These are phyloP conservation scores for Hylodesmum podocarpum DNA, from an alignment of 306 rosid genomes.

Conservation along the genomic window DNA sequence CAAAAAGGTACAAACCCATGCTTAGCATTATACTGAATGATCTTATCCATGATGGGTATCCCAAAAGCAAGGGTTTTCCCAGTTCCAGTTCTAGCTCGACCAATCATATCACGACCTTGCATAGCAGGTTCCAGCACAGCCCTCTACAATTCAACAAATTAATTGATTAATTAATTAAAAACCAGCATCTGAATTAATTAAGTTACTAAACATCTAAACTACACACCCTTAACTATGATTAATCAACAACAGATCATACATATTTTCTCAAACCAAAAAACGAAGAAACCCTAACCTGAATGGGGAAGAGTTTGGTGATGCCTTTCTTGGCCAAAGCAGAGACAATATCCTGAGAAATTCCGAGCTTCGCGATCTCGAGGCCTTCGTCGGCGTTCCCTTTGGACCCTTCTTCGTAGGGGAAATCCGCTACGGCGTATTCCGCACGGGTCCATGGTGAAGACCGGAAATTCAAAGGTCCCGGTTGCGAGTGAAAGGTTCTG, in stretches of 20 bases:
- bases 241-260: not conserved
- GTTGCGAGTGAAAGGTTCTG: slow-evolving; percentile 48
- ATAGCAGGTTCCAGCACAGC: slow-evolving; percentile 98
- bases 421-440: slow-evolving; percentile 59
- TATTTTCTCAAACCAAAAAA: not conserved
- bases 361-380: slow-evolving; percentile 76
- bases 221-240: too few species aligned
- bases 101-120: slow-evolving; percentile 99
- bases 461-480: slow-evolving; percentile 52
- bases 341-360: slow-evolving; percentile 71
- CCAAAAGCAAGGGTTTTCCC: slow-evolving; percentile 99
- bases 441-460: slow-evolving; percentile 52
- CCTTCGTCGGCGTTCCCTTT: slow-evolving; percentile 57
- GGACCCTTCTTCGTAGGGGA: slow-evolving; percentile 43
- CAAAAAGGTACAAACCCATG: slow-evolving; percentile 62
- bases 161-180: not conserved
- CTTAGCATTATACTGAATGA: slow-evolving; percentile 72
- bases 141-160: slow-evolving; percentile 43
- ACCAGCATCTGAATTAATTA: too few species aligned
- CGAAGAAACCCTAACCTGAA: slow-evolving; percentile 69
- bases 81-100: slow-evolving; percentile 98
- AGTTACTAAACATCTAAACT: not conserved
- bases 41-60: slow-evolving; percentile 86
- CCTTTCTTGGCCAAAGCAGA: slow-evolving; percentile 81
- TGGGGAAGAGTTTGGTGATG: slow-evolving; percentile 84